phyloP scores from a whole-genome alignment of 495 filamentous ascomycete species.

The Trichoderma asperelloides region DNA sequence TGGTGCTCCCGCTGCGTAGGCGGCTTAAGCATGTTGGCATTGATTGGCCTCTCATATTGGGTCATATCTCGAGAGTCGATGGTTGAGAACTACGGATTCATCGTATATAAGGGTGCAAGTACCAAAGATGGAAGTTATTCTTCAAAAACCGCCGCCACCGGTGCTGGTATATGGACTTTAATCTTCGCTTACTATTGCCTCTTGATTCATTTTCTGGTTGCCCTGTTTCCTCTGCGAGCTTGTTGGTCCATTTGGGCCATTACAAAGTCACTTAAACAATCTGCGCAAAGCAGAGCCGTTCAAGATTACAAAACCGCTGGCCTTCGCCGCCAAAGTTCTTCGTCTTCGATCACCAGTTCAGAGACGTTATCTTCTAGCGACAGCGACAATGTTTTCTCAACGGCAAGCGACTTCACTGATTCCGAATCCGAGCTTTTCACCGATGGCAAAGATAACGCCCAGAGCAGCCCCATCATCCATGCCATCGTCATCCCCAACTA shows the following conservation, averaged over 20 bases:
- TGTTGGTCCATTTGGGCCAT: conserved; percentile 44
- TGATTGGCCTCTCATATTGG: conserved; percentile 35
- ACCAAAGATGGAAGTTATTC: conserved; percentile 31
- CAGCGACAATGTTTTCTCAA: conserved; percentile 28
- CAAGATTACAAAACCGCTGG: conserved; percentile 34
- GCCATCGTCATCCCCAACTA: conserved; percentile 63
- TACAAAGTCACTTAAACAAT: conserved; percentile 30
- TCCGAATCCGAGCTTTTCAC: conserved; percentile 22
- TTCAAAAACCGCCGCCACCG: conserved; percentile 18
- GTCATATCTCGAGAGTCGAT: conserved; percentile 36
- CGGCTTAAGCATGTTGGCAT: conserved; percentile 39
- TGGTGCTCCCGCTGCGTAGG: conserved; percentile 41
- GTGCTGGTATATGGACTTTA: conserved; percentile 28
- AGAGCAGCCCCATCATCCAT: conserved; percentile 38
- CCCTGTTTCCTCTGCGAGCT: conserved; percentile 44
- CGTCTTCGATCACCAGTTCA: conserved; percentile 39
- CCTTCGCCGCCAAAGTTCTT: conserved; percentile 38
- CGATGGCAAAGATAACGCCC: conserved; percentile 29
- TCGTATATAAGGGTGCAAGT: conserved; percentile 30
- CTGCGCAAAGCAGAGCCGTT: conserved; percentile 28
- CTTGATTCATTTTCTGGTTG: conserved; percentile 43
- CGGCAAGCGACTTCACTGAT: conserved; percentile 40
- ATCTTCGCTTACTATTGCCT: conserved; percentile 45
- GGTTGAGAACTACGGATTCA: conserved; percentile 35
- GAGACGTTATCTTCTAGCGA: conserved; percentile 35